These are phyloP conservation scores for Viola odorata DNA, from an alignment of 345 rosid species.

Conservation along the genomic window DNA sequence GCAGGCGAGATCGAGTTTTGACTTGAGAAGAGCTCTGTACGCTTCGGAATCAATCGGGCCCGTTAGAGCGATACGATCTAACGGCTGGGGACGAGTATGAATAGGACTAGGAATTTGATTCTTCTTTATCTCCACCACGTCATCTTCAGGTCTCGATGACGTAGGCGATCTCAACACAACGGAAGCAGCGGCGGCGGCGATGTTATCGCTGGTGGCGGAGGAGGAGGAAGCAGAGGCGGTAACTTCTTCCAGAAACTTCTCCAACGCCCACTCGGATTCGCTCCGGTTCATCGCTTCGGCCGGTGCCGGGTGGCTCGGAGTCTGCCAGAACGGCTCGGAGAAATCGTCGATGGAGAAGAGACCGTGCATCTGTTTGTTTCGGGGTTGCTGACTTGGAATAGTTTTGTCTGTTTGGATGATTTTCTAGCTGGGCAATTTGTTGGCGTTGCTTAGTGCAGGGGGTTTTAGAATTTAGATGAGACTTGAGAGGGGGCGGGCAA, in stretches of 20 bases:
- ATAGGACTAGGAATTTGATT: conserved; percentile 11
- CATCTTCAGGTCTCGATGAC: conserved; percentile 35
- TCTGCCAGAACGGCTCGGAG: conserved; percentile 54
- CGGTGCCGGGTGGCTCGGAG: conserved; percentile 23
- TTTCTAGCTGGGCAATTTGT: background rate
- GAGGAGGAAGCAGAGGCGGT: conserved; percentile 22
- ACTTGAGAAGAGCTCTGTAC: conserved; percentile 52
- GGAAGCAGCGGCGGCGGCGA: conserved; percentile 26
- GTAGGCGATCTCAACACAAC: conserved; percentile 33
- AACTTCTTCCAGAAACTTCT: conserved; percentile 48
- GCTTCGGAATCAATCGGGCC: conserved; percentile 38
- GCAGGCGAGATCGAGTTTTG: conserved; percentile 61
- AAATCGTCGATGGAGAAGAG: conserved; percentile 62
- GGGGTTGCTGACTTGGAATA: too few relatives aligned
- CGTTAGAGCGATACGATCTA: conserved; percentile 26
- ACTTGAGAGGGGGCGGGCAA: too few relatives aligned
- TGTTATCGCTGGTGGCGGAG: conserved; percentile 27
- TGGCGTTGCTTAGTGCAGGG: background rate
- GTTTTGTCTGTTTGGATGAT: background rate
- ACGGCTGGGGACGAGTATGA: conserved; percentile 20
- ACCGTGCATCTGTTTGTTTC: conserved; percentile 12
- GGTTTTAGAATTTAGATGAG: background rate
- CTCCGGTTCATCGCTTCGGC: conserved; percentile 52
- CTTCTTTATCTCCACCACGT: conserved; percentile 40
- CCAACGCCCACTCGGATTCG: conserved; percentile 70